Evolutionary conservation across 2,329 filamentous ascomycete genomes (phyloP).

Genomic region (Myriosclerotinia scirpicola): DNA sequence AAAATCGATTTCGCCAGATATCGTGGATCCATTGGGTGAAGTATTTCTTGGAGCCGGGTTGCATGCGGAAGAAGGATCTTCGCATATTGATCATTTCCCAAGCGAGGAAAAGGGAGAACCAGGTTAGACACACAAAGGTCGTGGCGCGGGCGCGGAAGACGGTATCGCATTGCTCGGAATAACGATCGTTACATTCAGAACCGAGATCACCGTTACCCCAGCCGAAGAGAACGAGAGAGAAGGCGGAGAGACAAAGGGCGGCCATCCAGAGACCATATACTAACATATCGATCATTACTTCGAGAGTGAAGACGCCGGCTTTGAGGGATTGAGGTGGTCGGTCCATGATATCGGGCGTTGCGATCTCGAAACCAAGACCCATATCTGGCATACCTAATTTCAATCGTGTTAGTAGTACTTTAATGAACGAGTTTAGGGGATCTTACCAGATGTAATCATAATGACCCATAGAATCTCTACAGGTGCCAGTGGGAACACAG

Average conservation of each 20-base stretch:
- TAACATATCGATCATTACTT: conserved; percentile 76
- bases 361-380: conserved; percentile 77
- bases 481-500: conserved; percentile 82
- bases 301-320: conserved; percentile 72
- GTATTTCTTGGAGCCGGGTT: conserved; percentile 59
- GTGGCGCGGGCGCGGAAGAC: conserved; percentile 73
- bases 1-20: conserved; percentile 71
- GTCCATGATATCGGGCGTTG: conserved; percentile 72
- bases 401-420: not conserved
- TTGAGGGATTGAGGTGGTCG: conserved; percentile 71
- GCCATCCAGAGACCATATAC: conserved; percentile 80
- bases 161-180: conserved; percentile 55
- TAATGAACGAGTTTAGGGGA: not conserved
- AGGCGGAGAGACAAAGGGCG: conserved; percentile 61
- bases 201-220: conserved; percentile 59
- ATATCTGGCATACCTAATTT: conserved; percentile 68
- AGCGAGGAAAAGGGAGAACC: conserved; percentile 73
- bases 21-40: conserved; percentile 67
- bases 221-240: conserved; percentile 63
- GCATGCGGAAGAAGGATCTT: conserved; percentile 73
- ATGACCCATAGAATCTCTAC: conserved; percentile 93
- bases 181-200: conserved; percentile 58
- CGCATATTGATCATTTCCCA: conserved; percentile 77
- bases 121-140: conserved; percentile 72
- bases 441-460: conserved; percentile 75